Evolutionary conservation across 495 filamentous ascomycete species (phyloP).

Genomic region (Penicillium longicatenatum): DNA sequence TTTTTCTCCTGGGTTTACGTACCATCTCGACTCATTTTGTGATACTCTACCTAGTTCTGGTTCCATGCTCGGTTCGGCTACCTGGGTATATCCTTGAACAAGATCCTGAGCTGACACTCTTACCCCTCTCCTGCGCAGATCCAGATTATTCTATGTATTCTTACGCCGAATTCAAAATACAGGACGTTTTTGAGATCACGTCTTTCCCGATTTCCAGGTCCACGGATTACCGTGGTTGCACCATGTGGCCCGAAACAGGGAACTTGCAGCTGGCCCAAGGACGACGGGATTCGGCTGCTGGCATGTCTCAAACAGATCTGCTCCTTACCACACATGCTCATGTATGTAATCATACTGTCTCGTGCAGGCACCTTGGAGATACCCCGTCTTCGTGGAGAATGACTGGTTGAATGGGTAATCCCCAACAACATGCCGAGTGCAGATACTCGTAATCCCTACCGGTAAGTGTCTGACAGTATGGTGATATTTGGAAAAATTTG

Average conservation of each 20-base stretch:
- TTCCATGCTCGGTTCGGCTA: not conserved
- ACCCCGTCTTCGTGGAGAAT: not conserved
- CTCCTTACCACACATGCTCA: slow-evolving; percentile 10
- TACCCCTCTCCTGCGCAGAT: not conserved
- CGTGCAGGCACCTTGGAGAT: slow-evolving; percentile 2
- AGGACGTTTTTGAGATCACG: not conserved
- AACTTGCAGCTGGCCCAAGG: slow-evolving; percentile 17
- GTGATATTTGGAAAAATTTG: too few species aligned
- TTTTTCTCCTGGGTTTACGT: not conserved
- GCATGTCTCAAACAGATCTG: slow-evolving; percentile 18
- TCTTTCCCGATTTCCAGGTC: slow-evolving; percentile 10
- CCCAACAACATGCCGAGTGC: not conserved
- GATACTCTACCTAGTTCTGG: not conserved
- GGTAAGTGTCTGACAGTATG: not conserved
- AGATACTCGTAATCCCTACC: not conserved
- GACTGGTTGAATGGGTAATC: not conserved
- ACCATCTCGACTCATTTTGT: not conserved
- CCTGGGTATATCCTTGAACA: not conserved
- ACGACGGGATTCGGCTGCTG: slow-evolving; percentile 9
- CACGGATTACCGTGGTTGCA: slow-evolving; percentile 17
- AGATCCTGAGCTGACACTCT: not conserved
- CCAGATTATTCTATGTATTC: not conserved
- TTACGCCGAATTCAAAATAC: not conserved
- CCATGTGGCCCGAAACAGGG: slow-evolving; percentile 22
- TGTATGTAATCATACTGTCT: slow-evolving; percentile 7